Base-by-base conservation (phyloP, 2,329 filamentous ascomycete species). In the Pseudogymnoascus sp. region DNA sequence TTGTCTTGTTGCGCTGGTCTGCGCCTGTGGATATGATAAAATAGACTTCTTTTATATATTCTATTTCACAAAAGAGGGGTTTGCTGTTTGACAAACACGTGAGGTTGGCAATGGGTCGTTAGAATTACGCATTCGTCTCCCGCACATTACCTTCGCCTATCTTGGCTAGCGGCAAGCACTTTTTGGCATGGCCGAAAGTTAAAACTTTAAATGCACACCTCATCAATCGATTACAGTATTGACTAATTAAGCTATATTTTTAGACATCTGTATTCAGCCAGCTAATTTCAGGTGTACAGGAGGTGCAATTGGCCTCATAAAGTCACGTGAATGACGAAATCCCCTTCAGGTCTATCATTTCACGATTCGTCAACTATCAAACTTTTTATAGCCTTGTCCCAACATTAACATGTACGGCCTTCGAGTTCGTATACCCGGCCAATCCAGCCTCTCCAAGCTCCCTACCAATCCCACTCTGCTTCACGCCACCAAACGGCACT, bases 401-500 rank as follows among this genome's bases (percentile, higher is more conserved):
- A 63, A 73, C 67, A 67, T 75, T 74, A 61, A 75, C 72, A 69
- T 75, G 73, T 60, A 76, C 72, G 42, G 73, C 71, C 68, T 76
- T 76, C 31, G 69, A 68, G 66, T 75, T 72, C 21, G 69, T 72
- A 67, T 76, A 81, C 1, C 72, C 76, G 31, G 76, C 75, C 9
- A 79, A 65, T 0, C 76, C 77, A 0, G 74, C 76, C 68, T 78
- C 76, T 2, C 76, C 77, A 6, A 79, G 64, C 64, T 83, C 78
- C 18, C 80, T 70, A 0, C 82, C 81, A 69, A 84, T 82, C 3
- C 83, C 83, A 69, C 77, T 80, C 74, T 84, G 80, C 74, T 86
- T 86, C 5, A 85, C 80, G 52, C 82, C 82, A 15, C 82, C 82
- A 67, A 84, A 84, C 0, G 82, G 82, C 62, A 84, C 72, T 7